These are phyloP conservation scores for Viola pubescens DNA, from an alignment of 441 rosid genomes.

Conservation along the genomic window DNA sequence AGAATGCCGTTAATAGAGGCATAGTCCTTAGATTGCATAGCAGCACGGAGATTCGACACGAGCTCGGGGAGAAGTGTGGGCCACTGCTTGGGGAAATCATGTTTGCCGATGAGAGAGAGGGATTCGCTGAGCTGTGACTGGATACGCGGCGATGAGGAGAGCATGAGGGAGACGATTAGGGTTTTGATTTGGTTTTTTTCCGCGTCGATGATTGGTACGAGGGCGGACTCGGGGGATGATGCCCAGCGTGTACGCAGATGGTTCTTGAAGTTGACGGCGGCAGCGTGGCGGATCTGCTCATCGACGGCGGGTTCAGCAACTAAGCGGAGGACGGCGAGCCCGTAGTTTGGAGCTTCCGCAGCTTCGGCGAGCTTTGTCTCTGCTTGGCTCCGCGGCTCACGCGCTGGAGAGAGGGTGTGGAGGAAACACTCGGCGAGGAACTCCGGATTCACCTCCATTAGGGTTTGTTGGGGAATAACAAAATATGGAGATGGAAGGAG, in stretches of 20 bases:
- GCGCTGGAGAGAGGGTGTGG: conserved; percentile 64
- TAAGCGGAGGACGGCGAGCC: conserved; percentile 68
- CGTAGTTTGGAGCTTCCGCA: conserved; percentile 59
- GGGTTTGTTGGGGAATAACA: neutral
- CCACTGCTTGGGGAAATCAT: conserved; percentile 84
- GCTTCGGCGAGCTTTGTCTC: conserved; percentile 54
- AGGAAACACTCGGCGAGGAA: conserved; percentile 76
- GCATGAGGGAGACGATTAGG: conserved; percentile 77
- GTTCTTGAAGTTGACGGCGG: conserved; percentile 94
- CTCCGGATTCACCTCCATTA: conserved; percentile 65
- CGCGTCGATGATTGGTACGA: conserved; percentile 38
- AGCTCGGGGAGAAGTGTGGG: conserved; percentile 83
- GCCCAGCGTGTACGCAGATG: conserved; percentile 87
- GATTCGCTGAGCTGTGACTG: conserved; percentile 94
- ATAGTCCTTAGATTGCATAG: conserved; percentile 43
- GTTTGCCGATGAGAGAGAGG: conserved; percentile 75
- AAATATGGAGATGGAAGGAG: neutral
- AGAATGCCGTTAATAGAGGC: conserved; percentile 77
- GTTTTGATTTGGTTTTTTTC: conserved; percentile 83
- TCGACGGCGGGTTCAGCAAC: conserved; percentile 65
- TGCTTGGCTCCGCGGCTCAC: conserved; percentile 82
- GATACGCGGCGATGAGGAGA: conserved; percentile 62
- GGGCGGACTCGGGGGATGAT: conserved; percentile 35
- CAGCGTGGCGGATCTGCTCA: conserved; percentile 82
- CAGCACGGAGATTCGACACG: conserved; percentile 40